These are phyloP conservation scores for Beauveria rudraprayagi DNA, from an alignment of 2,329 filamentous ascomycete species.

Conservation along the genomic window DNA sequence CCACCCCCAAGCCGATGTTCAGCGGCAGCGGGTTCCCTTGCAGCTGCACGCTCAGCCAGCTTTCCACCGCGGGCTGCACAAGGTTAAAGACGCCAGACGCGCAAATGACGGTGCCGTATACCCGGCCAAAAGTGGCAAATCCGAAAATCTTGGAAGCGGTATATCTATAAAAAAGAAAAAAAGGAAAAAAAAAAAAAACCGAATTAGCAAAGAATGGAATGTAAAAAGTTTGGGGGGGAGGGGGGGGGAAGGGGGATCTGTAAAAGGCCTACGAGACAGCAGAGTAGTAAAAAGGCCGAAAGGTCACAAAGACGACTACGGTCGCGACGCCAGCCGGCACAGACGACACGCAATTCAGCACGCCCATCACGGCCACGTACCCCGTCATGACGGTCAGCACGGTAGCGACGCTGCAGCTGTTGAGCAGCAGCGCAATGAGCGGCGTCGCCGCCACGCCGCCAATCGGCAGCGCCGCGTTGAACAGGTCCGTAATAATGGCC, in stretches of 20 bases:
- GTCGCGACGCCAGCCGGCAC: slow-evolving; percentile 59
- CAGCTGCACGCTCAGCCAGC: slow-evolving; percentile 56
- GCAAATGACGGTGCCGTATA: slow-evolving; percentile 70
- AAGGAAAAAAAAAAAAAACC: fast-evolving
- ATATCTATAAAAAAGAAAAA: not conserved
- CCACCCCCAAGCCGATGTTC: slow-evolving; percentile 48
- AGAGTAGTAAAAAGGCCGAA: slow-evolving; percentile 70
- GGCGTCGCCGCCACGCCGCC: slow-evolving; percentile 63
- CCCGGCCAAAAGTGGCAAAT: slow-evolving; percentile 71
- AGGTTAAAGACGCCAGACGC: slow-evolving; percentile 66
- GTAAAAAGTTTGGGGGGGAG: too few species aligned
- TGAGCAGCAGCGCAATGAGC: slow-evolving; percentile 62
- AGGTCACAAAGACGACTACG: slow-evolving; percentile 60
- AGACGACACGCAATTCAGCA: slow-evolving; percentile 57
- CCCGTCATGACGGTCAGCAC: slow-evolving; percentile 22
- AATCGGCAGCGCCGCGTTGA: slow-evolving; percentile 48
- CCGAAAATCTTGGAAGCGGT: slow-evolving; percentile 57
- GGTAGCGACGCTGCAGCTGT: slow-evolving; percentile 54
- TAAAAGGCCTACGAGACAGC: slow-evolving; percentile 49
- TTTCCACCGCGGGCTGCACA: slow-evolving; percentile 60
- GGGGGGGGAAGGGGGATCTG: not conserved
- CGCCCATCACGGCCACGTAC: slow-evolving; percentile 28
- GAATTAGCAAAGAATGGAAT: not conserved
- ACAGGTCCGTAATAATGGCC: slow-evolving; percentile 31
- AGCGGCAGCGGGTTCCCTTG: slow-evolving; percentile 54